Conservation (phyloP, 495 filamentous ascomycete species). For the Massariosphaeria phaeospora region DNA sequence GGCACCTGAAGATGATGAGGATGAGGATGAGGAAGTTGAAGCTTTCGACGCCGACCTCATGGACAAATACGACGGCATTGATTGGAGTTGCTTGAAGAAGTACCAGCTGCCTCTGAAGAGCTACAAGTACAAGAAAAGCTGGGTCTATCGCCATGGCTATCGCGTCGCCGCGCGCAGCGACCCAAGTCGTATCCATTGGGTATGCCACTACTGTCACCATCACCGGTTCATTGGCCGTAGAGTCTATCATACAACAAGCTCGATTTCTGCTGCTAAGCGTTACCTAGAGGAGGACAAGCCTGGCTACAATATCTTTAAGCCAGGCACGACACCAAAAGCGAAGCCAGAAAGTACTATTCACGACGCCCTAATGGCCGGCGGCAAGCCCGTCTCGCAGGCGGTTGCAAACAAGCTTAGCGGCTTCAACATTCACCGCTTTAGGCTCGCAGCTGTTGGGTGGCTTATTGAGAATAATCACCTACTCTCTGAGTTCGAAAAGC, state of each 20-base stretch:
- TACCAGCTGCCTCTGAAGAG: not conserved
- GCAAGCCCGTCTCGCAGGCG: not conserved
- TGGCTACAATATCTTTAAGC: not conserved
- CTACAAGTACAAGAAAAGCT: not conserved
- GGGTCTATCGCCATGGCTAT: not conserved
- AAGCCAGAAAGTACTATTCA: not conserved
- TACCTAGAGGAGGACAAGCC: not conserved
- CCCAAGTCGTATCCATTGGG: not conserved
- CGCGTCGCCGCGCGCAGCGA: not conserved
- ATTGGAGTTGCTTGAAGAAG: not conserved
- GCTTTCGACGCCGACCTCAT: not conserved
- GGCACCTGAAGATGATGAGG: not conserved
- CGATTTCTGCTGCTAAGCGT: not conserved
- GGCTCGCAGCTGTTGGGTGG: not conserved
- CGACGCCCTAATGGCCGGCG: too few relatives aligned
- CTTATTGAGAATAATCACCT: too few relatives aligned
- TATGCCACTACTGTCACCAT: not conserved
- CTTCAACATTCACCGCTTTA: not conserved
- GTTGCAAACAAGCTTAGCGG: not conserved
- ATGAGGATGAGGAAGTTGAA: not conserved
- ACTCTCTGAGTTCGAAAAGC: not conserved
- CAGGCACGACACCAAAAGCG: not conserved
- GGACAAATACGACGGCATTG: not conserved
- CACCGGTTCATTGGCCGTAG: not conserved
- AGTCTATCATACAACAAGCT: not conserved